Evolutionary conservation across 371 early-diverging fungal genomes (phyloP).

Genomic region (Actinomucor elegans): DNA sequence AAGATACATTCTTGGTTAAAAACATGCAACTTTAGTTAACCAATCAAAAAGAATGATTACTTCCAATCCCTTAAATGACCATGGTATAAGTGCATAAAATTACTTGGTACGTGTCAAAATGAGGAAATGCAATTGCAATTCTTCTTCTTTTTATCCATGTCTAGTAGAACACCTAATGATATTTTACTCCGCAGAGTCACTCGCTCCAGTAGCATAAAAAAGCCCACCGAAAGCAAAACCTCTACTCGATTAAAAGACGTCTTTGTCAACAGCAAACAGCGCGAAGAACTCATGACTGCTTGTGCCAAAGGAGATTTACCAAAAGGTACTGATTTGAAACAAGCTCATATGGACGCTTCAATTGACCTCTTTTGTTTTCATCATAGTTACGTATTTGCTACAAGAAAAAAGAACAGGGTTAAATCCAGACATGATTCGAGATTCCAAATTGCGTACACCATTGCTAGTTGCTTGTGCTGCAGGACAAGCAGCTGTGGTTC

Average conservation of each 20-base stretch:
- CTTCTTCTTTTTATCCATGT: slow-evolving; percentile 8
- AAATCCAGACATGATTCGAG: slow-evolving; percentile 46
- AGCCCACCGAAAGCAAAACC: neutral
- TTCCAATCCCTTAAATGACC: too few species aligned
- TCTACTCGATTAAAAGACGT: slow-evolving; percentile 30
- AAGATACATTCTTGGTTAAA: too few species aligned
- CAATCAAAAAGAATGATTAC: too few species aligned
- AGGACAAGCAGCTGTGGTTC: slow-evolving; percentile 41
- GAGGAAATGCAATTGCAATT: too few species aligned
- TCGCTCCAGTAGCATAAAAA: neutral
- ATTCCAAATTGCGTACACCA: slow-evolving; percentile 46
- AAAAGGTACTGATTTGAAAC: slow-evolving; percentile 23
- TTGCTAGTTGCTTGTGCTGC: slow-evolving; percentile 48
- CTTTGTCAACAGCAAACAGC: slow-evolving; percentile 35
- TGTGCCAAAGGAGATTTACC: slow-evolving; percentile 40
- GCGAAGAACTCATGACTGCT: slow-evolving; percentile 41
- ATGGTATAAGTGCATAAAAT: too few species aligned
- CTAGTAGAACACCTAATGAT: slow-evolving; percentile 24
- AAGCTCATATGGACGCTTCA: neutral
- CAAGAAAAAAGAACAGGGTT: slow-evolving; percentile 23
- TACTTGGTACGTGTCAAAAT: too few species aligned
- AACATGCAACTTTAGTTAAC: too few species aligned
- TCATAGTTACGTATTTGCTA: slow-evolving; percentile 32
- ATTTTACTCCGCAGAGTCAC: neutral
- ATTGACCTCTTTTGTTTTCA: too few species aligned